Base-by-base conservation (phyloP, 2,329 filamentous ascomycete genomes). In the Endocalyx cinctus region DNA sequence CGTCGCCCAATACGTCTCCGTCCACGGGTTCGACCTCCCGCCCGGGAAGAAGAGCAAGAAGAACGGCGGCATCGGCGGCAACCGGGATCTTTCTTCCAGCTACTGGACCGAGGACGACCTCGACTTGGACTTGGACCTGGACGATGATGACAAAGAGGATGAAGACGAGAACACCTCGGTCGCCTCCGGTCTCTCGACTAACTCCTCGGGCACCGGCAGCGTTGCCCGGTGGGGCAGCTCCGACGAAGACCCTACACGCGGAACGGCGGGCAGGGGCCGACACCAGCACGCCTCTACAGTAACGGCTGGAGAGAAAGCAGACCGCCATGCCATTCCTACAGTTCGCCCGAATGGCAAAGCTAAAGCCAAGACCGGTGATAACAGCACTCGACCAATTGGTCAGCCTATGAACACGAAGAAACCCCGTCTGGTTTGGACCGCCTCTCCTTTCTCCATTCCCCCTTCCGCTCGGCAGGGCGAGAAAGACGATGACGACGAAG, bases 21-120 rank as follows among this genome's bases (percentile, higher is more conserved):
- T 43, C 35, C 50, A 55, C 30, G 54, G 52, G 20, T 54, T 51
- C 43, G 29, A 41, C 10, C 33, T 32, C 7, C 49, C 47, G 11
- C 42, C 38, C 10, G 43, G 45, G 27, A 29, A 37, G 26, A 50
- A 43, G 22, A 37, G 40, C 10, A 18, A 29, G 2, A 42, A 33
- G 12, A n/a, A n/a, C n/a, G n/a, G n/a, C n/a, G n/a, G n/a, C n/a
- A n/a, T n/a, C n/a, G n/a, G n/a, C n/a, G n/a, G n/a, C n/a, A n/a
- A n/a, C n/a, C n/a, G n/a, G n/a, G n/a, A n/a, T n/a, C 34, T 49
- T 4, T 35, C 37, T n/a, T 11, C 25, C 13, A 27, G 11, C 8
- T 23, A 23, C 20, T 23, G n/a, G 8, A 8, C 20, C 8, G 20
- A 23, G 11, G 37, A 34, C 26, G 29, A 38, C 10, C 32, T 30